Percentiles rank a stretch among this genome's conserved stretches.
Conservation (phyloP, 768 basidiomycete genomes). For the Cystofilobasidium capitatum region DNA sequence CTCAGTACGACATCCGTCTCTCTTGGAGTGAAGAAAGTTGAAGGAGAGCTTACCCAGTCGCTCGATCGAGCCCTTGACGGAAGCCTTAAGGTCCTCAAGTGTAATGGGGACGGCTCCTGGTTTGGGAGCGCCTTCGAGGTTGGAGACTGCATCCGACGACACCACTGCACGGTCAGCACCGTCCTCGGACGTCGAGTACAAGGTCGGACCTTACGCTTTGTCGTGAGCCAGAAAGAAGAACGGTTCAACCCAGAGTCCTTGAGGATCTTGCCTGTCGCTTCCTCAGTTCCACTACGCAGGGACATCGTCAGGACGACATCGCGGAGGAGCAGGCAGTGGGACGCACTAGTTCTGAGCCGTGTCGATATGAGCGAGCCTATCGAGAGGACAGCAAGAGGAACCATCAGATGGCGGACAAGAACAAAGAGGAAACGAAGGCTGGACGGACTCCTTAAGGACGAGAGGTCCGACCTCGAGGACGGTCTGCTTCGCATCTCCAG, state of each 20-base stretch:
- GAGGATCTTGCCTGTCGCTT: slow-evolving; percentile 30
- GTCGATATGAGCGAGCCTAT: slow-evolving; percentile 31
- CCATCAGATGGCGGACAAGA: no score
- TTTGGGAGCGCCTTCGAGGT: background rate
- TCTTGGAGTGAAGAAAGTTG: no score
- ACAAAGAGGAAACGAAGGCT: slow-evolving; percentile 25
- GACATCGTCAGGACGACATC: no score
- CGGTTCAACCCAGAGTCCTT: slow-evolving; percentile 21
- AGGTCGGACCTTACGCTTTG: slow-evolving; percentile 31
- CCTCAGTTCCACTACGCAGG: no score
- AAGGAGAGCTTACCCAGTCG: slow-evolving; percentile 27
- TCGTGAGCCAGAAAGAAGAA: slow-evolving; percentile 34
- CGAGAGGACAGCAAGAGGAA: no score
- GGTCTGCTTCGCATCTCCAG: slow-evolving; percentile 25
- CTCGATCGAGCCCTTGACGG: slow-evolving; percentile 31
- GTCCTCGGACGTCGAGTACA: no score
- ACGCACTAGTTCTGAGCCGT: slow-evolving; percentile 31
- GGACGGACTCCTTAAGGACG: slow-evolving; percentile 29
- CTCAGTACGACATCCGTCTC: no score
- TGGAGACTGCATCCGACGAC: slow-evolving; percentile 1
- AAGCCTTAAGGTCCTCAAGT: slow-evolving; percentile 29
- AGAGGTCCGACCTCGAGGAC: background rate
- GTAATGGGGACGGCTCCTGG: slow-evolving; percentile 7
- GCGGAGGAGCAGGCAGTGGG: no score
- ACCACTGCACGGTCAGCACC: slow-evolving; percentile 26